These are phyloP conservation scores for Agrostemma githago DNA, from an alignment of 148 eudicot genomes.

Conservation along the genomic window DNA sequence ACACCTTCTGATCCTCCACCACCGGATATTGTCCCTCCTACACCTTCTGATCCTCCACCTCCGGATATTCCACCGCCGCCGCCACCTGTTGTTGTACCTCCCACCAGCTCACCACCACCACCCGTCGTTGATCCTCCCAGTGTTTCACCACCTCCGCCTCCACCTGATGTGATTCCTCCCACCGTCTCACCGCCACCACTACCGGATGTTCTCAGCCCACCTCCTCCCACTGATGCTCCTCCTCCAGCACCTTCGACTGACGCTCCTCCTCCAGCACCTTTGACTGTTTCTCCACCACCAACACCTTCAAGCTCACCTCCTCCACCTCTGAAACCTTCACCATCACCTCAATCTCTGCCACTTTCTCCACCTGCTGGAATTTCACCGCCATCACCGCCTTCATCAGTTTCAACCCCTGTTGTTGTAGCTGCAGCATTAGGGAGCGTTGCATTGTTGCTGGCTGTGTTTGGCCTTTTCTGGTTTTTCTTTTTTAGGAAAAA, in stretches of 20 bases:
- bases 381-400: conserved; percentile 22
- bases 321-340: conserved; percentile 3
- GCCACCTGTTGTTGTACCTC: conserved; percentile 3
- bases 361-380: background rate
- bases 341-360: background rate
- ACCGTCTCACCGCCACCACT: background rate
- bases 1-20: background rate
- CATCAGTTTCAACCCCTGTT: conserved; percentile 30
- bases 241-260: conserved; percentile 12
- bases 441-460: conserved; percentile 41
- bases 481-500: conserved; percentile 47
- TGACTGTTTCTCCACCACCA: conserved; percentile 10
- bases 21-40: background rate
- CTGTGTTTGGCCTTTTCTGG: conserved; percentile 41
- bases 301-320: conserved; percentile 23
- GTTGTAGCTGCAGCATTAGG: conserved; percentile 54
- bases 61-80: conserved; percentile 6
- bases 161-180: background rate
- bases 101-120: background rate
- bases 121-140: background rate
- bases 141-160: background rate
- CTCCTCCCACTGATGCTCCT: conserved; percentile 7
- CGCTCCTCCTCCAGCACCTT: conserved; percentile 17
- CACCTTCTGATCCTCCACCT: background rate
- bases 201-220: conserved; percentile 9